These are phyloP conservation scores for Boletus reticuloceps DNA, from an alignment of 768 basidiomycete species.

Conservation along the genomic window DNA sequence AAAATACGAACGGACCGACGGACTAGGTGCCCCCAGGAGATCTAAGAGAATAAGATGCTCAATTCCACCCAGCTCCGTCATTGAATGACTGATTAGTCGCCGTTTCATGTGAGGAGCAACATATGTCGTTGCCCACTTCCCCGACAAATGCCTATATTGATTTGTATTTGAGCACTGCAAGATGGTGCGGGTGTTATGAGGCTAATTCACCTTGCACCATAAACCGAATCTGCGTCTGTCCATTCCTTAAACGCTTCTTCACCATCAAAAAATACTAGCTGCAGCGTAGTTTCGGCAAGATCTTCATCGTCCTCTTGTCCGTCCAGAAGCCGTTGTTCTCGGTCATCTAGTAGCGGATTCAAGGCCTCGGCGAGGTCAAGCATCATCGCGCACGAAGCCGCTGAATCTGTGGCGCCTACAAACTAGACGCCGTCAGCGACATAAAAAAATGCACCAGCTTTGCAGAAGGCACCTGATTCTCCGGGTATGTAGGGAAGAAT, in stretches of 20 bases:
- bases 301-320: constrained; percentile 72
- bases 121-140: constrained; percentile 76
- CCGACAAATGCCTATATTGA: constrained; percentile 73
- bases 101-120: constrained; percentile 59
- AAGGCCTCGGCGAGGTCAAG: constrained; percentile 88
- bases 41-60: constrained; percentile 93
- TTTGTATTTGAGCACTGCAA: not conserved
- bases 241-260: constrained; percentile 94
- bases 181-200: not conserved
- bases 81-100: constrained; percentile 49
- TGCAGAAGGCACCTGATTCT: constrained; percentile 60
- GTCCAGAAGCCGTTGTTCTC: constrained; percentile 51
- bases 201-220: constrained; percentile 77
- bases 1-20: constrained; percentile 78
- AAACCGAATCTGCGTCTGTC: constrained; percentile 88
- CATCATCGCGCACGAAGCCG: constrained; percentile 92
- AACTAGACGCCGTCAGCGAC: constrained; percentile 53
- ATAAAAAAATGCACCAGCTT: not conserved
- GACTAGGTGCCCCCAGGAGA: constrained; percentile 77
- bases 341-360: constrained; percentile 64
- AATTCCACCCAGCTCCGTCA: constrained; percentile 70
- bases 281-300: constrained; percentile 78
- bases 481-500: constrained; percentile 67
- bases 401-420: constrained; percentile 96
- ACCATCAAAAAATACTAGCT: constrained; percentile 94